phyloP scores from a whole-genome alignment of 768 basidiomycete species.

The Mrakia gelida region DNA sequence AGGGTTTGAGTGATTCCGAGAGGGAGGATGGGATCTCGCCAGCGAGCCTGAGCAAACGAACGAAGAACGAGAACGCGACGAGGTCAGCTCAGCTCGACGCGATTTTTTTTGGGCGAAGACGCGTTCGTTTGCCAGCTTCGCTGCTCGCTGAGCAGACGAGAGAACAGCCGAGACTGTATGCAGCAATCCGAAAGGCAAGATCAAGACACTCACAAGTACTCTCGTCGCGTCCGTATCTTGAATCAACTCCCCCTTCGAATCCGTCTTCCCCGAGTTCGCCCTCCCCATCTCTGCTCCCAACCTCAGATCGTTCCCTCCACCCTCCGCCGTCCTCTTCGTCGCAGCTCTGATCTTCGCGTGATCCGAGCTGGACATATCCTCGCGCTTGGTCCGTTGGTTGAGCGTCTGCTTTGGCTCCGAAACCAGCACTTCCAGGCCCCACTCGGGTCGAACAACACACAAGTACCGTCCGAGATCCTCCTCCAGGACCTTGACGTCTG shows the following conservation, averaged over 20 bases:
- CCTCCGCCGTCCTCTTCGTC: not conserved
- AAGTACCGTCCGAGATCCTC: not conserved
- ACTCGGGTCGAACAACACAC: not conserved
- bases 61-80: not conserved
- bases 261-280: not conserved
- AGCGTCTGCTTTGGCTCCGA: not conserved
- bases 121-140: not conserved
- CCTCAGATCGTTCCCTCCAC: not conserved
- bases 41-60: not conserved
- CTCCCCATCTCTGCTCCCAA: not conserved
- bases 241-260: not conserved
- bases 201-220: not conserved
- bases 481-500: constrained; percentile 1
- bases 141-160: no score
- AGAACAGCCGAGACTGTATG: not conserved
- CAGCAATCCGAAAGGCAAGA: not conserved
- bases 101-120: no score
- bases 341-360: not conserved
- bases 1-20: constrained; percentile 3
- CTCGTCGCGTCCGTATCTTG: not conserved
- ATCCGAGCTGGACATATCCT: not conserved
- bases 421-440: not conserved
- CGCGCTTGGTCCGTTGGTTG: not conserved
- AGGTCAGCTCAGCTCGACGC: not conserved
- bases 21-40: constrained; percentile 2